Percentiles rank a stretch among this genome's conserved stretches.
These are phyloP conservation scores for Dendrobium officinale DNA, from an alignment of 106 monocot species.

Conservation along the genomic window DNA sequence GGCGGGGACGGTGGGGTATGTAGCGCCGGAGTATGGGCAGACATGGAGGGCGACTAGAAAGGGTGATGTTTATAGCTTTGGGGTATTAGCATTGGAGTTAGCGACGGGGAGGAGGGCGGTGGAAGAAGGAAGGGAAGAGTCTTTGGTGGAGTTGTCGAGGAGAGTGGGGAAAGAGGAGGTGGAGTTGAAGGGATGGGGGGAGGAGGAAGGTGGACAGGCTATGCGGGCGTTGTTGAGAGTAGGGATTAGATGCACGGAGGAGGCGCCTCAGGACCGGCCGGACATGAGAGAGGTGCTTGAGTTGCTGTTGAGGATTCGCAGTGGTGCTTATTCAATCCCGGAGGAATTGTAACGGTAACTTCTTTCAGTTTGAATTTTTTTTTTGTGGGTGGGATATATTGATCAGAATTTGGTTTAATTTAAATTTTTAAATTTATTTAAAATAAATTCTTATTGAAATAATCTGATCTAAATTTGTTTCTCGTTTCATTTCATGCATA, in stretches of 20 bases:
- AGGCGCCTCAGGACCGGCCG: constrained; percentile 47
- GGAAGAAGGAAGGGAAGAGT: constrained; percentile 63
- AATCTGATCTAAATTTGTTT: too few relatives aligned
- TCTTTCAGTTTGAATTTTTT: too few relatives aligned
- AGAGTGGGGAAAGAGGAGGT: constrained; percentile 13
- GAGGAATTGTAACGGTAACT: too few relatives aligned
- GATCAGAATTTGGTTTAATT: too few relatives aligned
- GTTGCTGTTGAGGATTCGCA: constrained; percentile 18
- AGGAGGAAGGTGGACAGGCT: background rate
- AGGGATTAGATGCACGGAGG: constrained; percentile 54
- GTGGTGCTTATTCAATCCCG: too few relatives aligned
- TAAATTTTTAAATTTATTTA: too few relatives aligned
- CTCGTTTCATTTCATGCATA: too few relatives aligned
- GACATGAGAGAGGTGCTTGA: constrained; percentile 55
- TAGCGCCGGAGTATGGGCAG: constrained; percentile 74
- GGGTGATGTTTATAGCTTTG: constrained; percentile 85
- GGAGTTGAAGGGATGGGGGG: background rate
- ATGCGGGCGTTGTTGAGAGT: constrained; percentile 24
- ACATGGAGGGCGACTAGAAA: constrained; percentile 66
- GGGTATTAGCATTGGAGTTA: constrained; percentile 72
- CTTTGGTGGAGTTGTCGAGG: constrained; percentile 60
- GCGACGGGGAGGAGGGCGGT: constrained; percentile 66
- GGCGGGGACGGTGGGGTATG: constrained; percentile 87
- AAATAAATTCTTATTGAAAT: too few relatives aligned
- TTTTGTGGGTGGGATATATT: too few relatives aligned